Evolutionary conservation across 139 green algal genomes (phyloP).

Genomic region (Chlorella sp.): DNA sequence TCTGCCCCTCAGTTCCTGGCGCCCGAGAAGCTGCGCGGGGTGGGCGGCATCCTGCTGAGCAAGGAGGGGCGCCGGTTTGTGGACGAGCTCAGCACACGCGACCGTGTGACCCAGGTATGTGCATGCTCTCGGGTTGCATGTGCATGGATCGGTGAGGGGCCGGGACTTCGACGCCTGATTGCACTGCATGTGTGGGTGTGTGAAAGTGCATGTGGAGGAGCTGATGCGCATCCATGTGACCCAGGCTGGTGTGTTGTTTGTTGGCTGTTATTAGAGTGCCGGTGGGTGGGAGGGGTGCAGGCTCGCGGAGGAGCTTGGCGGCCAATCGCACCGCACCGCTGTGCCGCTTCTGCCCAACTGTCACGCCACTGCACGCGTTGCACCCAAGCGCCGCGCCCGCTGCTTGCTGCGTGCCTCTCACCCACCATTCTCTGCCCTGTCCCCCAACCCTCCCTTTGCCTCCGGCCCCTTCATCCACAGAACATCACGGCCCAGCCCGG

Average conservation of each 20-base stretch:
- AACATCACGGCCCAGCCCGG: constrained; percentile 51
- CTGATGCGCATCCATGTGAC: no score
- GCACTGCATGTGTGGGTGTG: no score
- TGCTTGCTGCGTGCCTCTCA: neutral
- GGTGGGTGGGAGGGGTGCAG: neutral
- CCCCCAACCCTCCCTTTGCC: neutral
- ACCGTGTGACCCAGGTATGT: constrained; percentile 52
- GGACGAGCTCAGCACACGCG: constrained; percentile 77
- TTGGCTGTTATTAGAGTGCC: no score
- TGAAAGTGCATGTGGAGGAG: no score
- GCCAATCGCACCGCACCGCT: neutral
- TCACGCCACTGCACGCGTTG: neutral
- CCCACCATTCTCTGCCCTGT: neutral
- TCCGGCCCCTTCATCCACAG: neutral
- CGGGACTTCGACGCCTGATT: no score
- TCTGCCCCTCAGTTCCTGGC: constrained; percentile 65
- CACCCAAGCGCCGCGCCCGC: neutral
- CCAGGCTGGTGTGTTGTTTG: no score
- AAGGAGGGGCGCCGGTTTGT: constrained; percentile 69
- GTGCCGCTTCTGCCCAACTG: neutral
- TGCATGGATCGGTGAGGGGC: no score
- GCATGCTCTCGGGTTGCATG: neutral
- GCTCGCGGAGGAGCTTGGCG: no score
- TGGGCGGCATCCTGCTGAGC: constrained; percentile 75
- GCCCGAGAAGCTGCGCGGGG: constrained; percentile 80